Conservation (phyloP, 2,329 filamentous ascomycete genomes). For the Chalara sp. region DNA sequence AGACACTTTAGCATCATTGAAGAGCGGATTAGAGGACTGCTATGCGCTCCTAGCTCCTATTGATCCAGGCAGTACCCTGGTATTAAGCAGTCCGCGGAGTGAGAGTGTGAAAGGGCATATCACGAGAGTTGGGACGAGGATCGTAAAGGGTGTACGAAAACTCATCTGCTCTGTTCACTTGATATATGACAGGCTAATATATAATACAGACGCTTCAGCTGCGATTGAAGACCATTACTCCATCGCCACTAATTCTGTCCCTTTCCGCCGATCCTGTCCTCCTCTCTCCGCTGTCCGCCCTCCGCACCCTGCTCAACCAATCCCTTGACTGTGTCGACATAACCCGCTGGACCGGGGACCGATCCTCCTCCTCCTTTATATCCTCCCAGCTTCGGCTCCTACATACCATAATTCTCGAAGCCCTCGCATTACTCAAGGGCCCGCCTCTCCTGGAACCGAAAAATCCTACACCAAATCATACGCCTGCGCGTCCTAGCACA, state of each 20-base stretch:
- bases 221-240: conserved; percentile 59
- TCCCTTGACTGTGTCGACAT: conserved; percentile 78
- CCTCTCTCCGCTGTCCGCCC: conserved; percentile 63
- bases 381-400: conserved; percentile 50
- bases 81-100: conserved; percentile 78
- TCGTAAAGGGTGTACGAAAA: conserved; percentile 75
- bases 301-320: conserved; percentile 73
- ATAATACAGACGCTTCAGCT: neutral
- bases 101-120: conserved; percentile 90
- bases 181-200: neutral
- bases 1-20: conserved; percentile 24
- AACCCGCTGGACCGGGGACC: conserved; percentile 66
- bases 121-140: conserved; percentile 81
- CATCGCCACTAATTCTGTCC: conserved; percentile 29
- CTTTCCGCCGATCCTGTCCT: conserved; percentile 39
- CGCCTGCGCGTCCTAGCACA: conserved; percentile 6
- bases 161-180: neutral
- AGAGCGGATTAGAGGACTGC: conserved; percentile 48
- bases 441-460: conserved; percentile 25
- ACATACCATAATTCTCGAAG: conserved; percentile 45
- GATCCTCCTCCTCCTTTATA: conserved; percentile 43
- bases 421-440: conserved; percentile 49
- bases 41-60: conserved; percentile 77
- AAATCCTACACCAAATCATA: conserved; percentile 3
- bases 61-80: conserved; percentile 81